A percentile compares a stretch with the other conserved stretches of the same genome.
Evolutionary conservation across 129 eudicot genomes (phyloP).

Genomic region (Pseudognaphalium luteoalbum): DNA sequence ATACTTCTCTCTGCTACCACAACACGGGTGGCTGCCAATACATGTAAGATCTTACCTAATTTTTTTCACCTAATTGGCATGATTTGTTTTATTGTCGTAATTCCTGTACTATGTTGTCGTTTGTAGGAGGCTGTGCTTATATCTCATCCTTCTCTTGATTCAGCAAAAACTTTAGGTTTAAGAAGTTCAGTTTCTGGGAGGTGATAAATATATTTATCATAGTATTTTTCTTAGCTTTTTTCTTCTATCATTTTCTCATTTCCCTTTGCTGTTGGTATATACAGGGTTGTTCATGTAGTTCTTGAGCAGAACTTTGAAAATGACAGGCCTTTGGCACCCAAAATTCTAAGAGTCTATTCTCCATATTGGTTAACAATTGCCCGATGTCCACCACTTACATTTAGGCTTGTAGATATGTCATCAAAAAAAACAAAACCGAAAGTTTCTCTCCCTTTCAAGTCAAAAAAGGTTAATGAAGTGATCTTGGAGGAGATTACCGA

Average conservation of each 20-base stretch:
- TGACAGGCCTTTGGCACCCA: conserved; percentile 64
- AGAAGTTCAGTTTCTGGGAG: conserved; percentile 96
- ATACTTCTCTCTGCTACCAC: conserved; percentile 84
- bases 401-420: conserved; percentile 56
- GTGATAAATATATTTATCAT: conserved; percentile 30
- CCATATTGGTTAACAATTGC: conserved; percentile 80
- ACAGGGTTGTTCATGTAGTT: conserved; percentile 79
- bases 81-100: conserved; percentile 9
- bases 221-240: background rate
- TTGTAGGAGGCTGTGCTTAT: conserved; percentile 83
- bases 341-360: conserved; percentile 60
- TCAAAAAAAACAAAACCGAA: conserved; percentile 40
- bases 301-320: conserved; percentile 70
- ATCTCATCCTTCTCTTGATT: conserved; percentile 62
- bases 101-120: conserved; percentile 11
- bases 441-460: conserved; percentile 52
- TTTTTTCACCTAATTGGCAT: background rate
- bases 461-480: conserved; percentile 49
- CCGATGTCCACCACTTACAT: conserved; percentile 78
- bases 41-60: conserved; percentile 53
- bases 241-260: background rate
- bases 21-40: conserved; percentile 83
- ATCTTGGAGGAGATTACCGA: conserved; percentile 80
- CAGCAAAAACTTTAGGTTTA: conserved; percentile 66
- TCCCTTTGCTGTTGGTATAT: conserved; percentile 26